Evolutionary conservation across 2,329 filamentous ascomycete genomes (phyloP).

Genomic region (Mycosphaerella arachidis): DNA sequence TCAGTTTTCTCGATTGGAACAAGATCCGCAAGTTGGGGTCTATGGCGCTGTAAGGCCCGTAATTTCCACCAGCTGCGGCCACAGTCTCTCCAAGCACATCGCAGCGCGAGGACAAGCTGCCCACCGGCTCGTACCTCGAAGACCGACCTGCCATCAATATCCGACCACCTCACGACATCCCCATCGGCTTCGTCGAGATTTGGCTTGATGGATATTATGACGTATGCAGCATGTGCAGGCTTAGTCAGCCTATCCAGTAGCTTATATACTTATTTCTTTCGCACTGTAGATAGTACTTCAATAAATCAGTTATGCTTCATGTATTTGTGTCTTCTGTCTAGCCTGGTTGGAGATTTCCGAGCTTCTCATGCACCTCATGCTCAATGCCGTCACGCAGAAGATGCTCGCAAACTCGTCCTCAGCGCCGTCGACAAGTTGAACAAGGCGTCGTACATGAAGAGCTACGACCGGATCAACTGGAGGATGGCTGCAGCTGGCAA

Average conservation of each 20-base stretch:
- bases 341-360: conserved; percentile 10
- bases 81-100: not conserved
- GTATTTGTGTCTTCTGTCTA: conserved; percentile 13
- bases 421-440: conserved; percentile 46
- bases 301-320: too few species aligned
- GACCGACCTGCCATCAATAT: conserved; percentile 6
- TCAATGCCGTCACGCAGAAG: conserved; percentile 53
- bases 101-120: not conserved
- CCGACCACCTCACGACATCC: conserved; percentile 9
- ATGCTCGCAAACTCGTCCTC: conserved; percentile 50
- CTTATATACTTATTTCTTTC: too few species aligned
- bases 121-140: not conserved
- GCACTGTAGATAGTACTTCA: too few species aligned
- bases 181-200: conserved; percentile 17
- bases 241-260: too few species aligned
- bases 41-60: too few species aligned
- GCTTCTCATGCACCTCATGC: conserved; percentile 4
- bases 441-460: conserved; percentile 57
- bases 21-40: not conserved
- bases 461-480: conserved; percentile 65
- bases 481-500: conserved; percentile 45
- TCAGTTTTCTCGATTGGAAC: not conserved
- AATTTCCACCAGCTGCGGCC: too few species aligned
- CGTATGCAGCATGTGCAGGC: too few species aligned
- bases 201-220: too few species aligned